Conservation (phyloP, 2,329 filamentous ascomycete species). For the Emergomyces orientalis region DNA sequence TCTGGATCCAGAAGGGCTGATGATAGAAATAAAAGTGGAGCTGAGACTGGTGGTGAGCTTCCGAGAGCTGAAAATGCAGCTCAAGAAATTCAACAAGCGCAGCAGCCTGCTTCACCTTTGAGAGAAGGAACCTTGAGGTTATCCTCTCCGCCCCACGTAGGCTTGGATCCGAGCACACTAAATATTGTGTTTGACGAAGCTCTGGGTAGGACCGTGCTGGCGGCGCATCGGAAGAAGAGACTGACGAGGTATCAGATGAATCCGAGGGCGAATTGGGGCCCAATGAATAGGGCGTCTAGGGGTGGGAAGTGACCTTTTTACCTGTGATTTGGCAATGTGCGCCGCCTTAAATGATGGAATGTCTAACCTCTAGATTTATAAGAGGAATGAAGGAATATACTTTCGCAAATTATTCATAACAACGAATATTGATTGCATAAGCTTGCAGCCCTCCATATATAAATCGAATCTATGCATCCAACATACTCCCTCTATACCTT, state of each 20-base stretch:
- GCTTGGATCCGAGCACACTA: constrained; percentile 35
- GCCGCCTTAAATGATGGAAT: background rate
- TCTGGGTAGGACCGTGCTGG: constrained; percentile 56
- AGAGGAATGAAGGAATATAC: background rate
- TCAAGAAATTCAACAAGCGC: background rate
- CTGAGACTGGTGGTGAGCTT: background rate
- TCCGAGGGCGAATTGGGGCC: constrained; percentile 88
- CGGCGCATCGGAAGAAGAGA: constrained; percentile 48
- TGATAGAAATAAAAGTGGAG: background rate
- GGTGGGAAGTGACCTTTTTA: background rate
- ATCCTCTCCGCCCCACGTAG: background rate
- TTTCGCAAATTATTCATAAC: background rate
- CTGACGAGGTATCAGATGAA: constrained; percentile 84
- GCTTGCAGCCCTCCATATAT: background rate
- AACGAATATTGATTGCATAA: background rate
- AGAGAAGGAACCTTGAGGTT: background rate
- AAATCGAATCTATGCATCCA: background rate
- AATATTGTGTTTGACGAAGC: constrained; percentile 70
- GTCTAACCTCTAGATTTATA: background rate
- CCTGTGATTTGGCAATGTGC: background rate
- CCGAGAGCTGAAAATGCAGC: background rate
- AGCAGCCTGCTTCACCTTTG: background rate
- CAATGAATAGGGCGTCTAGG: constrained; percentile 48
- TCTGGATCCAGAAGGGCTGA: constrained; percentile 13
- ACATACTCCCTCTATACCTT: background rate